Evolutionary conservation across 2,329 filamentous ascomycete genomes (phyloP), one percentile per base, ranked within the genome.

Genomic region (Penicillium sp.): DNA sequence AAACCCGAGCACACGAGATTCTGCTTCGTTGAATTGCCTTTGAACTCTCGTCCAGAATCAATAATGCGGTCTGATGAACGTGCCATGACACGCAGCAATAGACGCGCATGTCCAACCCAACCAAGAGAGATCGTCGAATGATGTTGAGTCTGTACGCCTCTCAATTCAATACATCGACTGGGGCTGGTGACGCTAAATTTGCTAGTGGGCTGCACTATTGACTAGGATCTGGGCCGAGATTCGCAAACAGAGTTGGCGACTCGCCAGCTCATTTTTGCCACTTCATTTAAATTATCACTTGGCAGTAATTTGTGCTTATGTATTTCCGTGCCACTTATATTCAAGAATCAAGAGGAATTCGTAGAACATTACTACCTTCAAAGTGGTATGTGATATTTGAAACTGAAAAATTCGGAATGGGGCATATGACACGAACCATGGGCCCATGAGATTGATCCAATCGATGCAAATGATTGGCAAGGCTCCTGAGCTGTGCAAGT

Each of bases 131-230:
- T 50, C 47, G 29, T 43, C 48, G 18, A 40, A 50, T 52, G 38
- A 45, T 43, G 11, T 34, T 14, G n/a, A 39, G 16, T 8, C n/a
- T 9, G n/a, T n/a, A 40, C 38, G 22, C 8, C 4, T 18, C 38
- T 16, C 9, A 40, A 40, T 10, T 40, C 38, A 40, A 40, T 21
- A 40, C 38, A 40, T 21, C 38, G 6, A 40, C 16, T 22, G n/a
- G 48, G 31, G 21, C 36, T n/a, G 13, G 34, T n/a, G 13, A 36
- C 55, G 49, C 56, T 58, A 61, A 49, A 13, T 14, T 24, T 24
- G 40, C 42, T 60, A 62, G 58, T 49, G 55, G 54, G 32, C 32
- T 58, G 55, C 54, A 45, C 61, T 62, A 63, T 63, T 57, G 56
- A 55, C 40, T 43, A 38, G 43, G 27, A 54, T 57, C 42, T 39